These are phyloP conservation scores for Tricholoma furcatifolium DNA, from an alignment of 768 basidiomycete species.

Conservation along the genomic window DNA sequence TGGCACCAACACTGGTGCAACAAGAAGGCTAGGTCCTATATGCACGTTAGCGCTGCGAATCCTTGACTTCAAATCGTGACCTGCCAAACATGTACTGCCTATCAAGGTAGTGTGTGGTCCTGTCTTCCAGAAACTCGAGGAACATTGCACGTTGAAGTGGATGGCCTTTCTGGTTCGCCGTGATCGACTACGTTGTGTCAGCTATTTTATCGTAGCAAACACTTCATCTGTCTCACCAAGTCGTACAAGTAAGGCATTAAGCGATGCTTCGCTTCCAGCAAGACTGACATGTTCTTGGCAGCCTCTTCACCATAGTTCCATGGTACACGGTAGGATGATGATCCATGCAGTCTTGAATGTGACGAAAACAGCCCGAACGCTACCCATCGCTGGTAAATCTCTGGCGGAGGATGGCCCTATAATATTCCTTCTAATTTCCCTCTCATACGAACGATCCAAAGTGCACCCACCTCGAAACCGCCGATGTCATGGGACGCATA, in stretches of 20 bases:
- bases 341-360: slow-evolving; percentile 73
- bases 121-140: slow-evolving; percentile 58
- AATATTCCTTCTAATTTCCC: not conserved
- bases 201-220: not conserved
- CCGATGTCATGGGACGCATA: slow-evolving; percentile 78
- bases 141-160: slow-evolving; percentile 68
- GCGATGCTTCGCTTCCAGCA: slow-evolving; percentile 63
- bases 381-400: slow-evolving; percentile 75
- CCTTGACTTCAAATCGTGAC: not conserved
- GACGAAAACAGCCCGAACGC: slow-evolving; percentile 77
- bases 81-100: slow-evolving; percentile 53
- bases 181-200: slow-evolving; percentile 39
- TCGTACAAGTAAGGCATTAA: slow-evolving; percentile 75
- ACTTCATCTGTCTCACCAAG: slow-evolving; percentile 33
- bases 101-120: slow-evolving; percentile 59
- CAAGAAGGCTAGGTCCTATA: slow-evolving; percentile 54
- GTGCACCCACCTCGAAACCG: slow-evolving; percentile 58
- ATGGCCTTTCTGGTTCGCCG: slow-evolving; percentile 50
- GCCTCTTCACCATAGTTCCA: slow-evolving; percentile 78
- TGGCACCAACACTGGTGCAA: slow-evolving; percentile 61
- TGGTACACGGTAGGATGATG: slow-evolving; percentile 72
- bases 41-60: not conserved
- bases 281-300: slow-evolving; percentile 57
- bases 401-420: slow-evolving; percentile 63
- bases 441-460: not conserved